Evolutionary conservation across 2,329 filamentous ascomycete species (phyloP).

Genomic region (Aspergillus sclerotialis): DNA sequence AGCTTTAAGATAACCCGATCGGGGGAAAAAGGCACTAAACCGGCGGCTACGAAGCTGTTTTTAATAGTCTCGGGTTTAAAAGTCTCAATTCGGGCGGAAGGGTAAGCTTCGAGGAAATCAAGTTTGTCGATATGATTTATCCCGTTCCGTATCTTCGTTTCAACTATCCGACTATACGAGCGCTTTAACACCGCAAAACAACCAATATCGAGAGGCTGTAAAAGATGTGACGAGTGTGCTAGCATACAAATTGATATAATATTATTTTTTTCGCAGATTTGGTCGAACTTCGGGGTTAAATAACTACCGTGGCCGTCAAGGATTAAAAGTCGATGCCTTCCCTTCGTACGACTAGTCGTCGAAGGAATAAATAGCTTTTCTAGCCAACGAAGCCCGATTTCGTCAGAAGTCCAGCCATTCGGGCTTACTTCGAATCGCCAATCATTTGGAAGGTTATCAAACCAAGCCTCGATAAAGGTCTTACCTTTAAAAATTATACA

Average conservation of each 20-base stretch:
- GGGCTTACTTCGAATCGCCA: conserved; percentile 1
- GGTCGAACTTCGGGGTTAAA: conserved; percentile 26
- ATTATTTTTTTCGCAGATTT: conserved; percentile 27
- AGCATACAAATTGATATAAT: conserved; percentile 34
- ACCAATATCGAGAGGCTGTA: conserved; percentile 34
- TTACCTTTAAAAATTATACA: not conserved
- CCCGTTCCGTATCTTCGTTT: no score
- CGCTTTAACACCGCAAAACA: conserved; percentile 25
- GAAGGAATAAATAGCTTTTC: conserved; percentile 27
- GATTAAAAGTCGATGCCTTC: not conserved
- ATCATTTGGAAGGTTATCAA: not conserved
- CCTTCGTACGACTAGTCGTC: conserved; percentile 10
- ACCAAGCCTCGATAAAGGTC: not conserved
- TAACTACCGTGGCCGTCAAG: not conserved
- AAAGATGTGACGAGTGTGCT: conserved; percentile 28
- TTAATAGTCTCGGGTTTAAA: no score
- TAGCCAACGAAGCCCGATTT: conserved; percentile 28
- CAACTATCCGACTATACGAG: conserved; percentile 16
- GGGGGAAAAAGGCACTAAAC: not conserved
- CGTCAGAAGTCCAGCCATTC: conserved; percentile 31
- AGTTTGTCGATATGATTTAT: no score
- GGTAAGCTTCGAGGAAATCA: no score
- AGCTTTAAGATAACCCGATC: not conserved
- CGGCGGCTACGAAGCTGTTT: not conserved
- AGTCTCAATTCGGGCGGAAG: no score